Base-by-base conservation (phyloP, 306 rosid species). In the Mucuna pruriens region DNA sequence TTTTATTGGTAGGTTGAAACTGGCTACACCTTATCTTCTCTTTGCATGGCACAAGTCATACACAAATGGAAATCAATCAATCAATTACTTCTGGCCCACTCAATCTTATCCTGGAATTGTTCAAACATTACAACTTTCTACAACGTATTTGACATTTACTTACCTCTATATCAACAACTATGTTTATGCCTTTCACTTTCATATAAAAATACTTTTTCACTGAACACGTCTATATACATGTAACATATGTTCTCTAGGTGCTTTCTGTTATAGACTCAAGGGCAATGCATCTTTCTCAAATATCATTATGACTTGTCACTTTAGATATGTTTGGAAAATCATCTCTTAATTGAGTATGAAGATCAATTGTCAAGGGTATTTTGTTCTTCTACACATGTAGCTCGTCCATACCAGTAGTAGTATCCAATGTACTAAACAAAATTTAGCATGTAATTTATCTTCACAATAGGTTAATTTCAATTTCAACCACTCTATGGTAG, bases 281-380 rank as follows among this genome's bases (percentile, higher is more conserved):
- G 58, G 22, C 42, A 42, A 78, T 8, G 68, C 64, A 71, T 26
- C 63, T 40, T 64, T 57, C 75, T 39, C 70, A 45, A 45, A n/a
- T 66, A 78, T 45, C 38, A 64, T 63, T 16, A 16, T 66, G 48
- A 67, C 33, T 25, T 55, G 51, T 13, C n/a, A 55, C 11, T 19
- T 5, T 16, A 49, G 55, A 49, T 49, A 19, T 49, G 31, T 49
- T 16, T 5, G 19, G 39, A 0, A 34, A 66, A 73, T 64, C 45
- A 25, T 54, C 67, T 78, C 55, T 45, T 72, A 38, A 48, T 17
- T 42, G 10, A 38, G 16, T 38, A 62, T 71, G 75, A 75, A 84
- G 57, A 55, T 57, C 44, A 40, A 17, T 71, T 61, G 10, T 42
- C 36, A 33, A 62, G 42, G 51, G 49, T 64, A 54, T 54, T 40